Conservation (phyloP, 805 yeast species). For the Soucietia sequanensis region DNA sequence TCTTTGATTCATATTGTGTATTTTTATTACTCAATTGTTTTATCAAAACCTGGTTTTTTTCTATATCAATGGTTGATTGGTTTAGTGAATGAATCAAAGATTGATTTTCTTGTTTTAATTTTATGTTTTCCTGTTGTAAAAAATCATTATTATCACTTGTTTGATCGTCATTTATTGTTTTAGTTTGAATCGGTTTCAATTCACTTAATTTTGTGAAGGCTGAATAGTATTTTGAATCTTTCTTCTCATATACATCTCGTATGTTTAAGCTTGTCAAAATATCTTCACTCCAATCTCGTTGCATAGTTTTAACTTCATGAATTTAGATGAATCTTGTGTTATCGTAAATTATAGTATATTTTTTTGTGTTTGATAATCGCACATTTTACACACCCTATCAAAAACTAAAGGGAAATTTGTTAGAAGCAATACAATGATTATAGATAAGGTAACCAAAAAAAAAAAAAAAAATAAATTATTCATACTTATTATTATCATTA, state of each 20-base stretch:
- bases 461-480: too few species aligned
- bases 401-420: too few species aligned
- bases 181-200: constrained; percentile 8
- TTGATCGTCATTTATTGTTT: constrained; percentile 4
- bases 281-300: constrained; percentile 26
- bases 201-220: constrained; percentile 33
- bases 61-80: constrained; percentile 23
- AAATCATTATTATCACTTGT: constrained; percentile 1
- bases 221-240: constrained; percentile 26
- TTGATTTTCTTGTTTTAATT: constrained; percentile 18
- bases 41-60: constrained; percentile 16
- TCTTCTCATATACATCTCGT: constrained; percentile 33
- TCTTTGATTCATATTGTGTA: constrained; percentile 14
- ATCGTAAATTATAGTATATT: too few species aligned
- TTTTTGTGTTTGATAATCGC: too few species aligned
- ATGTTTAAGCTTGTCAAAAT: constrained; percentile 21
- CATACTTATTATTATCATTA: too few species aligned
- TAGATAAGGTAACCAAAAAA: too few species aligned
- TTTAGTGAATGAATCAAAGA: constrained; percentile 22
- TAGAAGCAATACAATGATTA: too few species aligned
- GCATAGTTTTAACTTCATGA: too few species aligned
- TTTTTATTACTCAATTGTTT: constrained; percentile 9
- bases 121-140: constrained; percentile 15
- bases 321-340: too few species aligned
- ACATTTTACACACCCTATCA: too few species aligned